Base-by-base conservation (phyloP, 495 filamentous ascomycete genomes). In the Daldinia childiae region DNA sequence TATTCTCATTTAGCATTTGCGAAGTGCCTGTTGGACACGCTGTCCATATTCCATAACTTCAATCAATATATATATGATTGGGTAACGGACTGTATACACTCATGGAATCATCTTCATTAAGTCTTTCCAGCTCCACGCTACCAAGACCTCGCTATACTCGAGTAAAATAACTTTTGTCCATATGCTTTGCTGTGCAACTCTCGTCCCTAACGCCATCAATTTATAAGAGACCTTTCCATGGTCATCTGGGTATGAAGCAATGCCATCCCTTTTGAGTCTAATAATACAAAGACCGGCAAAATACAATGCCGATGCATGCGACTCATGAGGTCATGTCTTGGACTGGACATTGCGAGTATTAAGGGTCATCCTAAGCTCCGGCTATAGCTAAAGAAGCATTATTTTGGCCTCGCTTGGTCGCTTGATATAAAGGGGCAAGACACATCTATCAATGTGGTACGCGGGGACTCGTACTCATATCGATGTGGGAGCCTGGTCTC, bases 401-500 rank as follows among this genome's bases (percentile, higher is more conserved):
- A 8, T 24, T 21, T 48, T 14, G 30, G 7, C 15, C 15, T n/a
- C 15, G 15, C 26, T 60, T 24, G 41, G 15, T 38, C 21, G 41
- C 12, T 29, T 66, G n/a, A 15, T 41, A 12, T 30, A 50, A 43
- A 21, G 19, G 15, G 36, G 9, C 2, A 52, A 57, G 27, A 8
- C 1, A 34, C 8, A 19, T 30, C 12, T 43, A 29, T 15, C 6
- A 0, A 61, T 27, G 15, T 58, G 36, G 32, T 59, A 43, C 0
- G 54, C 17, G 7, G 50, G 29, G 21, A 58, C 1, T 19, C 8
- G 27, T 51, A 27, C 24, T 78, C 68, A 86, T 63, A 85, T 84
- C 2, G 80, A 80, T 5, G 76, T 65, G 6, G 87, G 87, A 8
- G 87, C 87, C 5, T 88, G 86, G 64, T 92, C 90, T 79, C 82